phyloP scores from a whole-genome alignment of 768 basidiomycete genomes.

The Tylopilus subfusipes region DNA sequence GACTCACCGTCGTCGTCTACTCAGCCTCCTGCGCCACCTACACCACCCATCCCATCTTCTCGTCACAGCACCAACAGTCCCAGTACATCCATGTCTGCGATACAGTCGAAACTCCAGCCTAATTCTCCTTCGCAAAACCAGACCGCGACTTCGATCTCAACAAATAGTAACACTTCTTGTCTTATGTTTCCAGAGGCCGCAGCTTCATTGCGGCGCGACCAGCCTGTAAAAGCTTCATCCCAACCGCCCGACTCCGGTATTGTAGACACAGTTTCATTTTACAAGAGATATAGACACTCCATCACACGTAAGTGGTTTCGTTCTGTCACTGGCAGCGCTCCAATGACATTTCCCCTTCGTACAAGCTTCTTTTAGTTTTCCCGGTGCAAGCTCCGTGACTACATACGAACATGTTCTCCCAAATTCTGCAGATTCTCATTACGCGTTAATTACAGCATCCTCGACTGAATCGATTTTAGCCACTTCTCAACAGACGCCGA shows the following conservation, averaged over 20 bases:
- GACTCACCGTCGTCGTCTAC: slow-evolving; percentile 13
- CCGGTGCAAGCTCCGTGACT: slow-evolving; percentile 12
- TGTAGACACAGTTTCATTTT: slow-evolving; percentile 6
- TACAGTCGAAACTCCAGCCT: slow-evolving; percentile 22
- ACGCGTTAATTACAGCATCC: slow-evolving; percentile 8
- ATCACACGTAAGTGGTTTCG: slow-evolving; percentile 24
- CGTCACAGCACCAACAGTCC: slow-evolving; percentile 6
- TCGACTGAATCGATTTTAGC: slow-evolving; percentile 13
- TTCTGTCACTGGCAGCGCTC: background rate
- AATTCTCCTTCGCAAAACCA: slow-evolving; percentile 15
- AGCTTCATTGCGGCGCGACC: slow-evolving; percentile 3
- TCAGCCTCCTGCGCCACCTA: slow-evolving; percentile 22
- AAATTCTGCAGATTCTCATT: slow-evolving; percentile 12
- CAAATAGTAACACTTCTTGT: slow-evolving; percentile 18
- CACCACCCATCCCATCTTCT: slow-evolving; percentile 9
- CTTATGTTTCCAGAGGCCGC: slow-evolving; percentile 16
- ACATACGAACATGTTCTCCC: slow-evolving; percentile 10
- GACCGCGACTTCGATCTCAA: slow-evolving; percentile 9
- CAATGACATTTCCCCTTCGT: slow-evolving; percentile 4
- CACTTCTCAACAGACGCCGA: slow-evolving; percentile 48
- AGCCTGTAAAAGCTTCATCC: slow-evolving; percentile 8
- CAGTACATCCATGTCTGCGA: slow-evolving; percentile 16
- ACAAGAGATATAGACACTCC: slow-evolving; percentile 11
- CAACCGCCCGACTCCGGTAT: slow-evolving; percentile 13
- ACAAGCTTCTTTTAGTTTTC: slow-evolving; percentile 27